A percentile compares a stretch with the other conserved stretches of the same genome.
phyloP scores from a whole-genome alignment of 306 rosid genomes.

The Gillenia trifoliata region DNA sequence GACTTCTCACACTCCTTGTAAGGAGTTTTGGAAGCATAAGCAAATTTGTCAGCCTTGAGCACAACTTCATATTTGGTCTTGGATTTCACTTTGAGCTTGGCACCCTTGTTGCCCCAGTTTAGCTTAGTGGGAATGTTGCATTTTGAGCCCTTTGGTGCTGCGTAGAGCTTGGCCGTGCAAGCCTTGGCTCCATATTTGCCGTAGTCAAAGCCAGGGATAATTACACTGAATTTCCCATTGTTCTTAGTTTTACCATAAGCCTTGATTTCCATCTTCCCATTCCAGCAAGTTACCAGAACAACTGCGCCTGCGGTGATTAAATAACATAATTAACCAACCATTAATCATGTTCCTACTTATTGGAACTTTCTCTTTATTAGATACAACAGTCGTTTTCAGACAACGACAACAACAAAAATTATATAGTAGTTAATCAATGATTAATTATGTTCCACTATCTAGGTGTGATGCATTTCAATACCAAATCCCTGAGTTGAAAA shows the following conservation, averaged over 20 bases:
- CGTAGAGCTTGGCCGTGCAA: constrained; percentile 77
- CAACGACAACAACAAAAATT: background rate
- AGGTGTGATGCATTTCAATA: background rate
- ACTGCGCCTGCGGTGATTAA: constrained; percentile 45
- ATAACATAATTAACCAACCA: background rate
- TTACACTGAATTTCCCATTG: constrained; percentile 73
- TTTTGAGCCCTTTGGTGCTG: constrained; percentile 70
- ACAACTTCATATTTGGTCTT: constrained; percentile 66
- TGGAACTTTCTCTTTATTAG: background rate
- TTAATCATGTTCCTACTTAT: background rate
- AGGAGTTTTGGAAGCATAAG: constrained; percentile 75
- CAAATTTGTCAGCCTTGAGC: constrained; percentile 66
- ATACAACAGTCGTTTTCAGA: background rate
- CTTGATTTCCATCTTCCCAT: constrained; percentile 48
- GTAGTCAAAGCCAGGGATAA: constrained; percentile 51
- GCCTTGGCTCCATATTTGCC: constrained; percentile 54
- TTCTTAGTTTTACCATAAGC: constrained; percentile 75
- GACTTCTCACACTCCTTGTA: constrained; percentile 53
- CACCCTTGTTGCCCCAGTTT: constrained; percentile 51
- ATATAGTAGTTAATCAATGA: background rate
- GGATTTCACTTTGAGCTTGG: constrained; percentile 64
- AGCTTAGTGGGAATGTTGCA: constrained; percentile 68
- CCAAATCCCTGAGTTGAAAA: background rate
- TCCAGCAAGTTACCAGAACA: constrained; percentile 77
- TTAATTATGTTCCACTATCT: background rate